Percentiles rank a stretch among this genome's conserved stretches.
These are phyloP conservation scores for Pleurotus platypus DNA, from an alignment of 768 basidiomycete genomes.

Conservation along the genomic window DNA sequence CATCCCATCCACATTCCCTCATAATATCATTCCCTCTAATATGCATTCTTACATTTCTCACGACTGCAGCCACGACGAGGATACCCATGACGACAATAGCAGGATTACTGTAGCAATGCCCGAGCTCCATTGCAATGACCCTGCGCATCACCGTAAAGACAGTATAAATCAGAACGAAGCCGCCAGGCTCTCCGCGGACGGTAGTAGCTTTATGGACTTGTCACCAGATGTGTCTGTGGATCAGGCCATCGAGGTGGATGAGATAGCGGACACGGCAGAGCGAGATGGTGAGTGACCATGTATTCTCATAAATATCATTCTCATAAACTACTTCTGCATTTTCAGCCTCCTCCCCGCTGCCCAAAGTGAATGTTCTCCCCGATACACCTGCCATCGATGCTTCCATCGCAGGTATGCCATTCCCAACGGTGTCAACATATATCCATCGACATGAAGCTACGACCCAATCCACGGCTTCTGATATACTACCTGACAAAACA, in stretches of 20 bases:
- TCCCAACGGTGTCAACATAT: neutral
- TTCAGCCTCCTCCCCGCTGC: neutral
- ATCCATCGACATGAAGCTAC: neutral
- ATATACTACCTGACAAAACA: neutral
- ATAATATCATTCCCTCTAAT: neutral
- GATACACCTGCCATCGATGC: neutral
- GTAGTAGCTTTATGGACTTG: conserved; percentile 5
- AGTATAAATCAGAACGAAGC: neutral
- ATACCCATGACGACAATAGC: conserved; percentile 1
- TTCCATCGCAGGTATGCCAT: neutral
- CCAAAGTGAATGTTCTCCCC: neutral
- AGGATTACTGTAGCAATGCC: neutral
- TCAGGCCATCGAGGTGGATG: neutral
- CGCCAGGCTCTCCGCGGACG: neutral
- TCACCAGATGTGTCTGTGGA: neutral
- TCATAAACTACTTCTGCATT: neutral
- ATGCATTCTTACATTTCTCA: neutral
- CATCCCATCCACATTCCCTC: conserved; percentile 2
- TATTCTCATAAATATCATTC: neutral
- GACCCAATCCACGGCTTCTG: neutral
- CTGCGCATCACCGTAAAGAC: too few relatives aligned
- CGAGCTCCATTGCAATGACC: neutral
- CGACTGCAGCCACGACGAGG: neutral
- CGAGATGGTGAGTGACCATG: neutral
- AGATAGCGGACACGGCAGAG: neutral